Percentiles rank a stretch among this genome's conserved stretches.
phyloP scores from a whole-genome alignment of 768 basidiomycete species.

The Pleurotus ostreatus region DNA sequence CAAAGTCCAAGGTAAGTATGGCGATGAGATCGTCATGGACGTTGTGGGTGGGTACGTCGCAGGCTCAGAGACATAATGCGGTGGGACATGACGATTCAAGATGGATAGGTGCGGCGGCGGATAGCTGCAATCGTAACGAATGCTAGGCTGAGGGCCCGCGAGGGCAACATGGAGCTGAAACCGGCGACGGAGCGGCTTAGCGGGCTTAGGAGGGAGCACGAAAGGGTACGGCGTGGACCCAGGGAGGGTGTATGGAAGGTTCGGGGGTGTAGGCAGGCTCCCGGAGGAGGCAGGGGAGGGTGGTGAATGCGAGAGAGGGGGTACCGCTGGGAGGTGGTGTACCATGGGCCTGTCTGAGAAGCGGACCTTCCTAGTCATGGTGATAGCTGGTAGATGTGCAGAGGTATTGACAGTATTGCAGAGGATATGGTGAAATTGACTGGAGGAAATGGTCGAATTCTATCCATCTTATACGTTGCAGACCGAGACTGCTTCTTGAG shows the following conservation, averaged over 20 bases:
- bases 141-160: not conserved
- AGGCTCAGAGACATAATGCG: conserved; percentile 17
- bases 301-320: not conserved
- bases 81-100: not conserved
- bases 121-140: not conserved
- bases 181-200: not conserved
- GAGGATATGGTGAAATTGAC: not conserved
- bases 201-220: not conserved
- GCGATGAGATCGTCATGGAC: conserved; percentile 27
- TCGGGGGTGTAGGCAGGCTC: not conserved
- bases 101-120: not conserved
- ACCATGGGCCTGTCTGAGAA: not conserved
- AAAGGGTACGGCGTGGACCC: not conserved
- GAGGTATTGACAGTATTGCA: not conserved
- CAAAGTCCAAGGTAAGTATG: conserved; percentile 29
- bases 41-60: conserved; percentile 32
- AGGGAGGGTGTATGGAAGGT: not conserved
- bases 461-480: not conserved
- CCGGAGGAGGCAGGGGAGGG: not conserved
- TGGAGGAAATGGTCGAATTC: not conserved
- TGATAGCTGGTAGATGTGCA: not conserved
- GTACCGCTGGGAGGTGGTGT: not conserved
- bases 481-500: not conserved
- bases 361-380: not conserved
- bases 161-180: not conserved